These are phyloP conservation scores for Acorus calamus DNA, from an alignment of 106 monocot genomes.

Conservation along the genomic window DNA sequence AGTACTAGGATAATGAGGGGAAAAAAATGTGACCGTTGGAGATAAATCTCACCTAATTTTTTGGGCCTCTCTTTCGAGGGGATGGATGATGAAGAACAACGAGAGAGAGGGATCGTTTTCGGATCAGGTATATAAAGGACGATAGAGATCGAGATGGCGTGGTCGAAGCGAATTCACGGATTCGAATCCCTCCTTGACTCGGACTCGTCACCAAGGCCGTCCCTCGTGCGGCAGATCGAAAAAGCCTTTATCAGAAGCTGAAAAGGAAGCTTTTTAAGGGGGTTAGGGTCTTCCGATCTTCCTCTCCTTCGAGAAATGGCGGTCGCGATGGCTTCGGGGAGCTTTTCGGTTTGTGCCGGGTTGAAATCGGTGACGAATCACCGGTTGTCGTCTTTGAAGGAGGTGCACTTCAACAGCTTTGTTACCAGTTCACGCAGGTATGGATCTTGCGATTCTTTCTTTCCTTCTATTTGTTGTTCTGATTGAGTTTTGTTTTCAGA, in stretches of 20 bases:
- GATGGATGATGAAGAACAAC: background rate
- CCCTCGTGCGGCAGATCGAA: no score
- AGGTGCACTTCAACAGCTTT: background rate
- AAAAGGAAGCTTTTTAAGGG: no score
- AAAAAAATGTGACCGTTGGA: no score
- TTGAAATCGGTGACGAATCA: background rate
- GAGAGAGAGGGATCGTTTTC: background rate
- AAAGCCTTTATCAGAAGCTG: background rate
- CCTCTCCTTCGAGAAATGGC: slow-evolving; percentile 1
- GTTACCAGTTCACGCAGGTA: background rate
- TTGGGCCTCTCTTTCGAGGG: background rate
- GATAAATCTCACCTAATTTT: no score
- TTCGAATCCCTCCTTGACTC: background rate
- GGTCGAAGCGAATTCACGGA: background rate
- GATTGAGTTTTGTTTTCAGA: slow-evolving; percentile 14
- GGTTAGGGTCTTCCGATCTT: background rate
- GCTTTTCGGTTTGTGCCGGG: background rate
- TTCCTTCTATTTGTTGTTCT: background rate
- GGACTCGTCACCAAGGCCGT: no score
- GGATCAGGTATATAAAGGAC: background rate
- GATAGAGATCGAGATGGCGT: background rate
- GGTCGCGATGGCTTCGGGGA: slow-evolving; percentile 7
- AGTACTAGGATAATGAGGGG: no score
- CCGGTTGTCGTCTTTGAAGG: background rate
- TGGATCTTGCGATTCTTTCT: background rate